phyloP scores from a whole-genome alignment of 2,329 filamentous ascomycete species.

The Neurospora sp. region DNA sequence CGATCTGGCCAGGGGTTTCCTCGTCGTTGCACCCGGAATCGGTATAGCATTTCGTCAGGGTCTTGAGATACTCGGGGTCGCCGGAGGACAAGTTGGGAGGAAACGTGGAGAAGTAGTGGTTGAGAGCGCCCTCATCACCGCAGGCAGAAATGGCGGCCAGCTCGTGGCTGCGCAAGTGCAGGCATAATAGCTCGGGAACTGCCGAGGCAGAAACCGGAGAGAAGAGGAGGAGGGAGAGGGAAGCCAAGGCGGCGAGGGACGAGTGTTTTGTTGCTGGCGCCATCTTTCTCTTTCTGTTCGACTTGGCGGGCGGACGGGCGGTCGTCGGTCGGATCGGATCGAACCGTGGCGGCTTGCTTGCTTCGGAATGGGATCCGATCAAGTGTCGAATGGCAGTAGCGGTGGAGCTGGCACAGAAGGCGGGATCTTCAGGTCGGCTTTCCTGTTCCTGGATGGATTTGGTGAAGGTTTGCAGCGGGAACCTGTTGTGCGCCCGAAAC shows the following conservation, averaged over 20 bases:
- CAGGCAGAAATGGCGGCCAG: conserved; percentile 33
- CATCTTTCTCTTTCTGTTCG: not conserved
- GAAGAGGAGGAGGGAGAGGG: conserved; percentile 24
- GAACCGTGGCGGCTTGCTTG: not conserved
- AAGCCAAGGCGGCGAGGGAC: not conserved
- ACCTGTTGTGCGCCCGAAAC: not conserved
- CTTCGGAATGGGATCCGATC: not conserved
- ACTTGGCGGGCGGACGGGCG: not conserved
- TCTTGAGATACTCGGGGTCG: conserved; percentile 18
- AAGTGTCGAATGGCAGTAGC: not conserved
- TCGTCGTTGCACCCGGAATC: conserved; percentile 26
- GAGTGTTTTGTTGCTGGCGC: not conserved
- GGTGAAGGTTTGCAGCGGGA: not conserved
- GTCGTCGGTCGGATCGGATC: not conserved
- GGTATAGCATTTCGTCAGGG: conserved; percentile 22
- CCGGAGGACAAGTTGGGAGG: conserved; percentile 8
- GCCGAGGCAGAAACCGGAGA: conserved; percentile 24
- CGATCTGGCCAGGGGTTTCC: conserved; percentile 21
- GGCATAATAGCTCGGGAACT: conserved; percentile 27
- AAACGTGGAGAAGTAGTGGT: conserved; percentile 30
- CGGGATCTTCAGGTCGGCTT: not conserved
- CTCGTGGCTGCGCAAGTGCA: conserved; percentile 27
- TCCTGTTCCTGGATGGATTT: not conserved
- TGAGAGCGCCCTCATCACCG: conserved; percentile 31
- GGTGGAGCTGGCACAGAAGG: not conserved